A percentile compares a stretch with the other conserved stretches of the same genome.
Evolutionary conservation across 257 asterid species (phyloP).

Genomic region (Ilex aquifolium): DNA sequence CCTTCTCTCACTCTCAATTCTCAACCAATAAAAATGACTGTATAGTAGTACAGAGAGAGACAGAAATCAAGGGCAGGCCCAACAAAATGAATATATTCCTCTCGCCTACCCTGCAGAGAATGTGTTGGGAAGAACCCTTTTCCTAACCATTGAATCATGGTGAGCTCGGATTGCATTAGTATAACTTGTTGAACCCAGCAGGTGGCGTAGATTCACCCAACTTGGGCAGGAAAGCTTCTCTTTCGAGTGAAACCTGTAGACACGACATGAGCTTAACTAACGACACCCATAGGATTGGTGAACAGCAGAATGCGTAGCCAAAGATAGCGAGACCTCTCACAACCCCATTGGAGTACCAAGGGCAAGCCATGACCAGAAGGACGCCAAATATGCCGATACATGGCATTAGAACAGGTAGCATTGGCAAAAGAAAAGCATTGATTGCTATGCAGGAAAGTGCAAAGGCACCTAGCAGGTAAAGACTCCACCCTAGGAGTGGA

Average conservation of each 20-base stretch:
- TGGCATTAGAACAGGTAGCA: constrained; percentile 58
- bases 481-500: constrained; percentile 77
- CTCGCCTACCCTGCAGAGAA: no score
- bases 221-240: constrained; percentile 78
- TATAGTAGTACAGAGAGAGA: no score
- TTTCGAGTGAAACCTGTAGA: constrained; percentile 52
- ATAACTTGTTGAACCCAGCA: constrained; percentile 58
- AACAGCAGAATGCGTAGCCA: constrained; percentile 62
- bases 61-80: no score
- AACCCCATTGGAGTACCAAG: constrained; percentile 76
- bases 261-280: constrained; percentile 46
- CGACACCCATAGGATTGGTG: constrained; percentile 57
- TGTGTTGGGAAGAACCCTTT: no score
- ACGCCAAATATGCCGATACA: constrained; percentile 62
- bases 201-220: constrained; percentile 53
- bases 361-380: constrained; percentile 79
- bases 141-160: not conserved
- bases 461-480: constrained; percentile 64
- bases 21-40: no score
- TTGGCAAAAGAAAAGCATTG: constrained; percentile 61
- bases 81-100: no score
- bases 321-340: constrained; percentile 69
- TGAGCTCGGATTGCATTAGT: constrained; percentile 16
- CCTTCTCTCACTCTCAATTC: no score
- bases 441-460: constrained; percentile 50